phyloP scores from a whole-genome alignment of 2,329 filamentous ascomycete genomes.

The Exophiala viscosa region DNA sequence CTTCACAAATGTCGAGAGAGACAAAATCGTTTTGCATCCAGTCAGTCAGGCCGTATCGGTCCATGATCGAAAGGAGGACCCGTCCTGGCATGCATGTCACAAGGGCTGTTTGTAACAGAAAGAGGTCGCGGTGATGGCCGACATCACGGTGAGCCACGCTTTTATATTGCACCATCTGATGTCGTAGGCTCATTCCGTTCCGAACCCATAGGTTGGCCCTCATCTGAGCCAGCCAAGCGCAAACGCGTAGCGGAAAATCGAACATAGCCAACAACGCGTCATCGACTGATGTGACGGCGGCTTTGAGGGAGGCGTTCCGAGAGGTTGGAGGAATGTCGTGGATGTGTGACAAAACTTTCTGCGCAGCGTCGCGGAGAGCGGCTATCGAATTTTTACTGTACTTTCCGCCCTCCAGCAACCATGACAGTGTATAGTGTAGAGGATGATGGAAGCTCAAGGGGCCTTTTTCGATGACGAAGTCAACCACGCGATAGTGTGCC shows the following conservation, averaged over 20 bases:
- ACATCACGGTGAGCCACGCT: slow-evolving; percentile 87
- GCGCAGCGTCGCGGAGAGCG: slow-evolving; percentile 70
- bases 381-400: slow-evolving; percentile 23
- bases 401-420: slow-evolving; percentile 87
- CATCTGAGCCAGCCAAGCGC: slow-evolving; percentile 96
- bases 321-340: slow-evolving; percentile 15
- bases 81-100: slow-evolving; percentile 79
- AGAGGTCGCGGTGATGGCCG: slow-evolving; percentile 90
- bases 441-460: slow-evolving; percentile 97
- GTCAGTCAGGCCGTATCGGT: slow-evolving; percentile 80
- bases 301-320: slow-evolving; percentile 20
- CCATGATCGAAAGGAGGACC: slow-evolving; percentile 82
- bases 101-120: slow-evolving; percentile 85
- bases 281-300: slow-evolving; percentile 49
- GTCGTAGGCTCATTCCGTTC: slow-evolving; percentile 90
- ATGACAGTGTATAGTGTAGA: slow-evolving; percentile 91
- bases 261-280: slow-evolving; percentile 84
- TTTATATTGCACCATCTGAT: slow-evolving; percentile 91
- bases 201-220: slow-evolving; percentile 98
- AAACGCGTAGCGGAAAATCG: slow-evolving; percentile 88
- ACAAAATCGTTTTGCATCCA: slow-evolving; percentile 86
- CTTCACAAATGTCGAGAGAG: slow-evolving; percentile 72
- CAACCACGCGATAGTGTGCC: slow-evolving; percentile 60
- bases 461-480: slow-evolving; percentile 83
- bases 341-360: slow-evolving; percentile 47